phyloP scores from a whole-genome alignment of 441 rosid species.

The Kokia cookei region DNA sequence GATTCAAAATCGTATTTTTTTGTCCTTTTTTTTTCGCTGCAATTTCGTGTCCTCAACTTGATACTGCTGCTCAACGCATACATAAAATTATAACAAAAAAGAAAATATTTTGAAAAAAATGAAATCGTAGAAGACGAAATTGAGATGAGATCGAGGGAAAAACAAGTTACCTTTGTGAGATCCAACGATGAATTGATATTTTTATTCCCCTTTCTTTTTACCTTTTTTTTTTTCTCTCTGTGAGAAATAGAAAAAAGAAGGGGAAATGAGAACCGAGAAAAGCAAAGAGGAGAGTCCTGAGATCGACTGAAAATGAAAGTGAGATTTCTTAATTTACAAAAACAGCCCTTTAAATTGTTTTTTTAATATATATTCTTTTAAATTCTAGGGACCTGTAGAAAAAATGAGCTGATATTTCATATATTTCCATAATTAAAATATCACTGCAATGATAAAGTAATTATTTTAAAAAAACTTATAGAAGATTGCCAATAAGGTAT shows the following conservation, averaged over 20 bases:
- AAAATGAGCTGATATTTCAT: not conserved
- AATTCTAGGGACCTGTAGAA: not conserved
- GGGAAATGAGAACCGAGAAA: conserved; percentile 7
- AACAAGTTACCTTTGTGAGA: conserved; percentile 15
- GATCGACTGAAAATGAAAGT: conserved; percentile 9
- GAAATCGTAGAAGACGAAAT: not conserved
- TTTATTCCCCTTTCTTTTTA: too few relatives aligned
- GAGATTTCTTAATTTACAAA: not conserved
- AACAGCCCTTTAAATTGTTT: not conserved
- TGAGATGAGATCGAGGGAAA: conserved; percentile 7
- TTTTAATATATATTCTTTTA: not conserved
- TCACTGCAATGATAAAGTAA: not conserved
- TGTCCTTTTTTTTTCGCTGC: not conserved
- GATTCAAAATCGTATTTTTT: not conserved
- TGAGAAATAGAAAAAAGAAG: not conserved
- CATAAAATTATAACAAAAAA: not conserved
- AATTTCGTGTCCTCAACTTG: not conserved
- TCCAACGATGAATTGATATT: conserved; percentile 7
- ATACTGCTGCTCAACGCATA: not conserved
- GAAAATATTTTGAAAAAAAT: not conserved
- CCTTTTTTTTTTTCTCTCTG: not conserved
- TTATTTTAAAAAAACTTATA: not conserved
- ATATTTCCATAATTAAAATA: not conserved
- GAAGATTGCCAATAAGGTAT: not conserved
- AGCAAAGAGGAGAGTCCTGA: not conserved